phyloP scores from a whole-genome alignment of 768 basidiomycete species.

The Artomyces pyxidatus region DNA sequence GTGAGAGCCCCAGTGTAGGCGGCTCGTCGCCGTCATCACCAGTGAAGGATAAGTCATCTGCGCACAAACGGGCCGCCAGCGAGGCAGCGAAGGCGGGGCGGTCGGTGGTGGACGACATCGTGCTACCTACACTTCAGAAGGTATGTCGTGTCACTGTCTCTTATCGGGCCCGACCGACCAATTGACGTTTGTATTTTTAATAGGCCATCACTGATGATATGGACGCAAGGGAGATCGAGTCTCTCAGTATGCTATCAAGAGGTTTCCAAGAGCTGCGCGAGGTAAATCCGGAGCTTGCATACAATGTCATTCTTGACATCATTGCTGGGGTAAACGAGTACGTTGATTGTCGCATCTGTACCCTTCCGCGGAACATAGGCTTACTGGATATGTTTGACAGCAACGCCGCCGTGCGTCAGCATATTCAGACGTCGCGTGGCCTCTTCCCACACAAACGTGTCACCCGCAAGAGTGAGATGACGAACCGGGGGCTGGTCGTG shows the following conservation, averaged over 20 bases:
- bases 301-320: conserved; percentile 83
- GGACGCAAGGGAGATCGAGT: conserved; percentile 83
- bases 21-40: conserved; percentile 39
- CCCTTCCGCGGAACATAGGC: conserved; percentile 6
- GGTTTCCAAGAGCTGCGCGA: conserved; percentile 85
- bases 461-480: conserved; percentile 79
- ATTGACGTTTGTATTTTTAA: neutral
- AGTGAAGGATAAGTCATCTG: conserved; percentile 23
- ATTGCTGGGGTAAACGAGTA: conserved; percentile 89
- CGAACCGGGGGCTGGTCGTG: conserved; percentile 72
- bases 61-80: conserved; percentile 43
- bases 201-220: conserved; percentile 76
- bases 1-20: conserved; percentile 29
- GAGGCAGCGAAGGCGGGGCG: conserved; percentile 59
- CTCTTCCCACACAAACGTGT: conserved; percentile 79
- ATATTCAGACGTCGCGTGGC: conserved; percentile 72
- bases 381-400: conserved; percentile 30
- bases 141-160: conserved; percentile 41
- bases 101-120: conserved; percentile 72
- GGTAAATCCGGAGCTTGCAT: conserved; percentile 77
- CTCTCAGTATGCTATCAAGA: conserved; percentile 79
- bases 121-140: conserved; percentile 70
- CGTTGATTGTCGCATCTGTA: conserved; percentile 23
- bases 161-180: conserved; percentile 40
- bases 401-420: conserved; percentile 68